A percentile compares a stretch with the other conserved stretches of the same genome.
phyloP scores from a whole-genome alignment of 1,139 yeast species.

The Hemisphaericaspora xylanilytica region DNA sequence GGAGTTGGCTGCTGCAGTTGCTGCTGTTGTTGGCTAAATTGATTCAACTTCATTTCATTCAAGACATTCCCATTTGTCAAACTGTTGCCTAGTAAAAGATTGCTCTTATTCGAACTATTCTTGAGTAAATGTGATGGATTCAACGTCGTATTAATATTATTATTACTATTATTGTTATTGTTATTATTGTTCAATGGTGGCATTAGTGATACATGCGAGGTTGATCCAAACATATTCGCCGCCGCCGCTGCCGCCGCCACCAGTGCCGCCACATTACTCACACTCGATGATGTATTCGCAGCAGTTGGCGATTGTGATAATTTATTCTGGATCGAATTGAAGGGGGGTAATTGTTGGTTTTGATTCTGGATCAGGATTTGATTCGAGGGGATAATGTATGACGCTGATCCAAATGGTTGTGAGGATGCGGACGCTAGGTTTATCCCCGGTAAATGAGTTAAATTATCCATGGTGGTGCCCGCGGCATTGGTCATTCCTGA shows the following conservation, averaged over 20 bases:
- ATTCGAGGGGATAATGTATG: constrained; percentile 3
- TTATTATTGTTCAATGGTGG: constrained; percentile 16
- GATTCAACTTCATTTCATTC: constrained; percentile 5
- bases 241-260: background rate
- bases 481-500: constrained; percentile 2
- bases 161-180: no score
- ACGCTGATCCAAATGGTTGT: constrained; percentile 1
- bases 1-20: background rate
- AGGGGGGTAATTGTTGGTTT: constrained; percentile 36
- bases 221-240: constrained; percentile 2
- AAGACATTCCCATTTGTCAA: constrained; percentile 1
- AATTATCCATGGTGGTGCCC: constrained; percentile 17
- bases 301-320: constrained; percentile 25
- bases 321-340: constrained; percentile 36
- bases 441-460: constrained; percentile 19
- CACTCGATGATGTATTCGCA: constrained; percentile 3
- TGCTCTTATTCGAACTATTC: constrained; percentile 11
- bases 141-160: constrained; percentile 20
- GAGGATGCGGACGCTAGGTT: constrained; percentile 8
- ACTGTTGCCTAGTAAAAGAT: background rate
- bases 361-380: constrained; percentile 28
- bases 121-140: constrained; percentile 28
- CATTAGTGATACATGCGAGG: constrained; percentile 9
- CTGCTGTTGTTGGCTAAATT: constrained; percentile 1
- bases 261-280: constrained; percentile 5